A percentile compares a stretch with the other conserved stretches of the same genome.
Evolutionary conservation across 805 yeast genomes (phyloP).

Genomic region (Candida mattraensis): DNA sequence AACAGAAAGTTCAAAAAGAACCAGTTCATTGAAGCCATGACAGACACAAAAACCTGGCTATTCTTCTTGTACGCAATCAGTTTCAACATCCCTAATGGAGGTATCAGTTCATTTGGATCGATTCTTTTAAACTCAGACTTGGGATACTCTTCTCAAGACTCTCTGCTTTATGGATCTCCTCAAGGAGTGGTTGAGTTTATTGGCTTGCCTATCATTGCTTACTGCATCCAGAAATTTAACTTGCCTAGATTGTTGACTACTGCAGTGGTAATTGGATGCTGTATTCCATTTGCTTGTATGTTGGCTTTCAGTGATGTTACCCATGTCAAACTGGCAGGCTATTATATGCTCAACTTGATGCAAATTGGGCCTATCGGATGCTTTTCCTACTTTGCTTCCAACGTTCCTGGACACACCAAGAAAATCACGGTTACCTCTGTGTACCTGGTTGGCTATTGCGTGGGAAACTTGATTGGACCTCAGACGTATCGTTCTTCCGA

Average conservation of each 20-base stretch:
- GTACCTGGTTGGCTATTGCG: conserved; percentile 59
- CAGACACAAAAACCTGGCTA: conserved; percentile 44
- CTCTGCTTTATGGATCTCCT: conserved; percentile 37
- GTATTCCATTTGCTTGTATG: conserved; percentile 29
- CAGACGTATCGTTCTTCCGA: conserved; percentile 59
- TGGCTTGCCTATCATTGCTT: conserved; percentile 26
- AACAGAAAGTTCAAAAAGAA: conserved; percentile 28
- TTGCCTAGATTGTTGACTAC: conserved; percentile 33
- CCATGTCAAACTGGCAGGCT: conserved; percentile 31
- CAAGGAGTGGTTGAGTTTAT: conserved; percentile 38
- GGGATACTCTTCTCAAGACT: conserved; percentile 22
- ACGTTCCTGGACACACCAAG: conserved; percentile 72
- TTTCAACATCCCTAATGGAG: conserved; percentile 56
- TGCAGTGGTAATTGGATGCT: conserved; percentile 20
- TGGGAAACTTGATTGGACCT: conserved; percentile 69
- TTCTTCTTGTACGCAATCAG: conserved; percentile 38
- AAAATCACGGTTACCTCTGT: conserved; percentile 56
- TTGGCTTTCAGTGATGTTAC: conserved; percentile 27
- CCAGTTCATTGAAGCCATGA: conserved; percentile 31
- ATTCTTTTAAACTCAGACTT: conserved; percentile 43
- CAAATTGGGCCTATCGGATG: conserved; percentile 24
- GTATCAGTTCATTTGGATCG: conserved; percentile 46
- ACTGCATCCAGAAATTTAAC: conserved; percentile 22
- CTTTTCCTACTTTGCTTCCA: conserved; percentile 19
- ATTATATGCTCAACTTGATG: conserved; percentile 19